Evolutionary conservation across 192 early-diverging fungal genomes (phyloP).

Genomic region (Gryganskiella cystojenkinii): DNA sequence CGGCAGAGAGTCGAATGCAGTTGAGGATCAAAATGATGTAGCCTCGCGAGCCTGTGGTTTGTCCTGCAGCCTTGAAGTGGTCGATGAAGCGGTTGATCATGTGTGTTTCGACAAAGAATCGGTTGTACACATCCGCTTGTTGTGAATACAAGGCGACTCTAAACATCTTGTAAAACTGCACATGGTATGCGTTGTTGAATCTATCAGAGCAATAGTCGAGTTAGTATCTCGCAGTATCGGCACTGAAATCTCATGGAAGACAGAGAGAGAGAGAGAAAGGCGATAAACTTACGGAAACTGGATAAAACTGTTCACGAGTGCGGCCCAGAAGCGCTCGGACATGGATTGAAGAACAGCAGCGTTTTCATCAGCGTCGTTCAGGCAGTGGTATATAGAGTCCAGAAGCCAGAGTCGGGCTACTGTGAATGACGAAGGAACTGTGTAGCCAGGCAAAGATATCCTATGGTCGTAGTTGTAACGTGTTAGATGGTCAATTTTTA

Average conservation of each 20-base stretch:
- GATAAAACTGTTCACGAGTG: conserved; percentile 43
- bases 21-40: conserved; percentile 49
- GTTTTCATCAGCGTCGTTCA: conserved; percentile 40
- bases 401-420: conserved; percentile 47
- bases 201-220: conserved; percentile 2
- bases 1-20: conserved; percentile 39
- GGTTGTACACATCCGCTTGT: conserved; percentile 18
- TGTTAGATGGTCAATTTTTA: neutral
- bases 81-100: conserved; percentile 32
- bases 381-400: conserved; percentile 50
- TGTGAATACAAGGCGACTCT: conserved; percentile 38
- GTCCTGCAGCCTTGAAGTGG: conserved; percentile 18
- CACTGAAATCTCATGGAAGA: neutral
- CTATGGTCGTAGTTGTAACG: conserved; percentile 8
- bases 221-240: neutral
- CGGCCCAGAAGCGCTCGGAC: conserved; percentile 26
- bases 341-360: conserved; percentile 28
- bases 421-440: conserved; percentile 31
- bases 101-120: conserved; percentile 27
- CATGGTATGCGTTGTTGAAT: conserved; percentile 52
- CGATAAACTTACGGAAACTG: conserved; percentile 22
- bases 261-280: neutral
- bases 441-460: conserved; percentile 28
- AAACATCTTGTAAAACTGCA: conserved; percentile 50
- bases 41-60: conserved; percentile 35